These are phyloP conservation scores for Chrysosporium keratinophilum DNA, from an alignment of 2,329 filamentous ascomycete species.

Conservation along the genomic window DNA sequence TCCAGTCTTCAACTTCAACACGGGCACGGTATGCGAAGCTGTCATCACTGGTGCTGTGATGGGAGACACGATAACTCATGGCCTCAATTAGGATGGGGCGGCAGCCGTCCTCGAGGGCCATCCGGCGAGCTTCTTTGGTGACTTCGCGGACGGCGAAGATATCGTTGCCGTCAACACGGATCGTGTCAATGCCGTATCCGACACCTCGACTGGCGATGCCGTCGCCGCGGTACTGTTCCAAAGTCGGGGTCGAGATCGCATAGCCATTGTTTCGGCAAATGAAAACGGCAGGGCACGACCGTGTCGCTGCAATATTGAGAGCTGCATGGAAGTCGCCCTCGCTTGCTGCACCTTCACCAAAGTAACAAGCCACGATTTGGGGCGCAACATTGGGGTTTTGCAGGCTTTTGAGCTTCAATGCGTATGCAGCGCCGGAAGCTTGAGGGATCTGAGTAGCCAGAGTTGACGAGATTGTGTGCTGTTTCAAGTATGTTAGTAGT, in stretches of 20 bases:
- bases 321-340: constrained; percentile 90
- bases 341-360: constrained; percentile 80
- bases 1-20: constrained; percentile 93
- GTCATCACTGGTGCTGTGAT: constrained; percentile 95
- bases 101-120: constrained; percentile 71
- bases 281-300: constrained; percentile 78
- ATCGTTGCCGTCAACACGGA: constrained; percentile 88
- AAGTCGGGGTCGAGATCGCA: constrained; percentile 77
- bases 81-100: constrained; percentile 81
- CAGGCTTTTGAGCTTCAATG: constrained; percentile 67
- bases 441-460: constrained; percentile 84
- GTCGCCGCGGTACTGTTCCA: constrained; percentile 85
- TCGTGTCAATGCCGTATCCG: constrained; percentile 88
- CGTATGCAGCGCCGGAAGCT: constrained; percentile 77
- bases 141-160: constrained; percentile 79
- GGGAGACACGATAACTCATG: constrained; percentile 95
- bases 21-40: constrained; percentile 90
- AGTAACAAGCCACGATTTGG: constrained; percentile 70
- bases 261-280: constrained; percentile 91
- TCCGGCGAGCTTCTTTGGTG: constrained; percentile 62
- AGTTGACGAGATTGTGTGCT: constrained; percentile 79
- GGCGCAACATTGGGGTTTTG: constrained; percentile 58
- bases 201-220: constrained; percentile 79
- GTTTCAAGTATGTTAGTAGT: not conserved
- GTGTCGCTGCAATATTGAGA: constrained; percentile 79